A percentile compares a stretch with the other conserved stretches of the same genome.
These are phyloP conservation scores for Ustilago vetiveriae DNA, from an alignment of 1,284 basidiomycete species.

Conservation along the genomic window DNA sequence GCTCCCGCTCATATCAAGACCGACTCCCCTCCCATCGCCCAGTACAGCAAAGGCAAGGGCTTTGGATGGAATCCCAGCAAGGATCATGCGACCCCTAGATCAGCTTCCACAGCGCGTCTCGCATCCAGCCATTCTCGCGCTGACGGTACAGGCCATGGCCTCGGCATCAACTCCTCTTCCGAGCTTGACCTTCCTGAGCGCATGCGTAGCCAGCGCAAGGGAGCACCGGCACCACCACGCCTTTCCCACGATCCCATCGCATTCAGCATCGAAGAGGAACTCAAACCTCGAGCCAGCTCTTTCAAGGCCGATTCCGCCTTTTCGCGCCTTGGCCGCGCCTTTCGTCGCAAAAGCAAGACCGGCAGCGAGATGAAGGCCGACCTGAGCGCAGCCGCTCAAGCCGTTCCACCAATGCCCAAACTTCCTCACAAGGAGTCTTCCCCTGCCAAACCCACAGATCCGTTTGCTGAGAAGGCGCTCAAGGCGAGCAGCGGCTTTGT, in stretches of 20 bases:
- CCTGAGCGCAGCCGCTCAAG: constrained; percentile 3
- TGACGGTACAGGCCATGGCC: constrained; percentile 14
- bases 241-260: constrained; percentile 40
- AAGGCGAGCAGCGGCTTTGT: constrained; percentile 22
- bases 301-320: constrained; percentile 35
- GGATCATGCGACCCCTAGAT: constrained; percentile 14
- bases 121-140: constrained; percentile 2
- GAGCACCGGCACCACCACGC: constrained; percentile 24
- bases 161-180: constrained; percentile 30
- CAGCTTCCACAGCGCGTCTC: constrained; percentile 14
- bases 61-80: constrained; percentile 38
- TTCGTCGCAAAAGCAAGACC: constrained; percentile 47
- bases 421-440: constrained; percentile 13
- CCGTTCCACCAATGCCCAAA: constrained; percentile 21
- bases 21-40: constrained; percentile 32
- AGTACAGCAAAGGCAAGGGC: constrained; percentile 45
- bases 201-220: constrained; percentile 43
- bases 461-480: constrained; percentile 25
- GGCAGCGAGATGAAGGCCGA: constrained; percentile 31
- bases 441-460: constrained; percentile 11
- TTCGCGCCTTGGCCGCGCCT: constrained; percentile 37
- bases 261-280: constrained; percentile 40
- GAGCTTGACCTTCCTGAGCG: constrained; percentile 41
- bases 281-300: constrained; percentile 4
- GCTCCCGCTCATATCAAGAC: neutral